Conservation (phyloP, 2,329 filamentous ascomycete genomes). For the Xylaria sp. region DNA sequence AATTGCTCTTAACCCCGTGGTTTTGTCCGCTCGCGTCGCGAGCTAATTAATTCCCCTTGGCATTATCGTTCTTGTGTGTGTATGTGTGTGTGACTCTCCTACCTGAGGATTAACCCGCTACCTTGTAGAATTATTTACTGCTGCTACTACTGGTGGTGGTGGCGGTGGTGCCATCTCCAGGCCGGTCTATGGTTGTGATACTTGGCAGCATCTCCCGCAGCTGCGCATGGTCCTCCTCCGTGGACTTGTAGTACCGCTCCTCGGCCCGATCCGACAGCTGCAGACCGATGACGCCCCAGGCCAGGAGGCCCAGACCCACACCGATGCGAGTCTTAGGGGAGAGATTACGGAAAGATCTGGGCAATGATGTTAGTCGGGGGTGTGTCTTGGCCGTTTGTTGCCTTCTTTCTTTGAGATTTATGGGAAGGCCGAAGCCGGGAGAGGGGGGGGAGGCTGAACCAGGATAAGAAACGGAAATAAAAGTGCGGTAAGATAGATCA, state of each 20-base stretch:
- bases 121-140: constrained; percentile 3
- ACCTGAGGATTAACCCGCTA: constrained; percentile 1
- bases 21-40: neutral
- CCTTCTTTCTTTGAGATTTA: too few relatives aligned
- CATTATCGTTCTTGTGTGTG: too few relatives aligned
- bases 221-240: constrained; percentile 76
- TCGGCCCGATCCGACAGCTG: constrained; percentile 78
- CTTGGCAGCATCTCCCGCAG: constrained; percentile 70
- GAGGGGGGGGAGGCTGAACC: neutral
- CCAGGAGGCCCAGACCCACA: constrained; percentile 78
- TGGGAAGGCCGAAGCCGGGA: neutral
- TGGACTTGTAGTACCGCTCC: constrained; percentile 75
- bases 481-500: neutral
- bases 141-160: neutral
- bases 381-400: neutral
- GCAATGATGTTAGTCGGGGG: constrained; percentile 9
- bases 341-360: constrained; percentile 76
- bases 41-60: neutral
- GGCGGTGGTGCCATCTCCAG: neutral
- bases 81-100: neutral
- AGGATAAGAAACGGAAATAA: constrained; percentile 16
- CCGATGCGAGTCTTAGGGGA: constrained; percentile 74
- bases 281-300: constrained; percentile 80
- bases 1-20: neutral
- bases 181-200: constrained; percentile 68